phyloP scores from a whole-genome alignment of 2,329 filamentous ascomycete species.

The Cordyceps javanica region DNA sequence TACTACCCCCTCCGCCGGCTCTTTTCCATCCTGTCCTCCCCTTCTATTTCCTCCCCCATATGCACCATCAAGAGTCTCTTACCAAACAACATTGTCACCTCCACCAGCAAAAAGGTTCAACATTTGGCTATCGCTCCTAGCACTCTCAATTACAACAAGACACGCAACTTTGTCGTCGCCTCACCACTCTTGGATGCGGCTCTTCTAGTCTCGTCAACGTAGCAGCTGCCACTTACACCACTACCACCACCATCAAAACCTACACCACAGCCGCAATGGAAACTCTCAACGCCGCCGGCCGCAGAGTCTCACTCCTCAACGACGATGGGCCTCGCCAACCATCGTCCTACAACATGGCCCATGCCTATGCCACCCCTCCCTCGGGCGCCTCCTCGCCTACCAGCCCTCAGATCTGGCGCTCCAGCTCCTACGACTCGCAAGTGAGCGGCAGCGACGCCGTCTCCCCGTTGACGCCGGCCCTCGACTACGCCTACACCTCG shows the following conservation, averaged over 20 bases:
- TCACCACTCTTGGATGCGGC: neutral
- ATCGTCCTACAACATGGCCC: slow-evolving; percentile 27
- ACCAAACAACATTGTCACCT: neutral
- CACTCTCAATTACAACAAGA: neutral
- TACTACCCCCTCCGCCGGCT: slow-evolving; percentile 3
- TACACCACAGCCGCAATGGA: slow-evolving; percentile 36
- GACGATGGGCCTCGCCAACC: slow-evolving; percentile 41
- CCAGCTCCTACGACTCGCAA: slow-evolving; percentile 57
- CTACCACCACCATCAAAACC: neutral
- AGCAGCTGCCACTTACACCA: slow-evolving; percentile 1
- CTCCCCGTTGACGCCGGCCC: slow-evolving; percentile 50
- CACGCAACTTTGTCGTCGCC: neutral
- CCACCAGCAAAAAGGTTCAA: neutral
- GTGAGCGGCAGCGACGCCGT: slow-evolving; percentile 42
- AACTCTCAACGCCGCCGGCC: slow-evolving; percentile 49
- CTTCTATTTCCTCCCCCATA: neutral
- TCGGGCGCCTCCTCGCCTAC: slow-evolving; percentile 41
- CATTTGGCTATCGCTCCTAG: neutral
- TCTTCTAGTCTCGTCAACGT: neutral
- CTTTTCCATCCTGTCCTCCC: neutral
- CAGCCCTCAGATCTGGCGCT: slow-evolving; percentile 53
- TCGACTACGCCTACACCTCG: slow-evolving; percentile 34
- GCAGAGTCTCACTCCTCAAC: slow-evolving; percentile 54
- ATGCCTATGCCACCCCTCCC: slow-evolving; percentile 29
- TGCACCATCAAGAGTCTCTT: neutral